Percentiles rank a stretch among this genome's conserved stretches.
These are phyloP conservation scores for Irpex rosettiformis DNA, from an alignment of 1,284 basidiomycete genomes.

Conservation along the genomic window DNA sequence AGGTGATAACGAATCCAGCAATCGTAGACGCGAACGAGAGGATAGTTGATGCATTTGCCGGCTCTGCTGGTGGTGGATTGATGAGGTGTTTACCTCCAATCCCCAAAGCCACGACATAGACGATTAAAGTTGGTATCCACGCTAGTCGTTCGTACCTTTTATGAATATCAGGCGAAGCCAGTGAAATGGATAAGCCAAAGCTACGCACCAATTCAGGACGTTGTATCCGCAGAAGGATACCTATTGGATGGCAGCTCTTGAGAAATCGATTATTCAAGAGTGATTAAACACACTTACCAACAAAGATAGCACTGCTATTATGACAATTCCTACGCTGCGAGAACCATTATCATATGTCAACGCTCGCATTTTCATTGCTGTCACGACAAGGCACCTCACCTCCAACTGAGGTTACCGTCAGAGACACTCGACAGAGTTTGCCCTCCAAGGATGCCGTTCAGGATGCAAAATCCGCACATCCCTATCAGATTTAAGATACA, in stretches of 20 bases:
- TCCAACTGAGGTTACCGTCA: conserved; percentile 62
- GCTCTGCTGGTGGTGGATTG: conserved; percentile 37
- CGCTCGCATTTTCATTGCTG: not conserved
- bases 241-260: conserved; percentile 27
- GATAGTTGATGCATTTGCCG: conserved; percentile 50
- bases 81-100: conserved; percentile 67
- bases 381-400: conserved; percentile 35
- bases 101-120: conserved; percentile 74
- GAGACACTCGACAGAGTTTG: conserved; percentile 71
- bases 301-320: conserved; percentile 77
- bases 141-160: conserved; percentile 73
- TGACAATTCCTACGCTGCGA: conserved; percentile 83
- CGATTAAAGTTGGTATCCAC: conserved; percentile 78
- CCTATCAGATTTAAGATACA: conserved; percentile 58
- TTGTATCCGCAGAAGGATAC: conserved; percentile 80
- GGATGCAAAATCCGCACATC: conserved; percentile 66
- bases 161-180: too few relatives aligned
- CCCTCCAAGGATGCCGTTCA: conserved; percentile 76
- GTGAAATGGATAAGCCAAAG: too few relatives aligned
- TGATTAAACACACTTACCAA: conserved; percentile 44
- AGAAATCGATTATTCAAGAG: not conserved
- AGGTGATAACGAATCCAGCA: conserved; percentile 75
- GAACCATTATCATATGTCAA: conserved; percentile 9
- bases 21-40: conserved; percentile 66
- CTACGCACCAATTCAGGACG: conserved; percentile 60